Percentiles rank a stretch among this genome's conserved stretches.
Evolutionary conservation across 78 protist genomes (phyloP).

Genomic region (Dictyostelium brefeldianum): DNA sequence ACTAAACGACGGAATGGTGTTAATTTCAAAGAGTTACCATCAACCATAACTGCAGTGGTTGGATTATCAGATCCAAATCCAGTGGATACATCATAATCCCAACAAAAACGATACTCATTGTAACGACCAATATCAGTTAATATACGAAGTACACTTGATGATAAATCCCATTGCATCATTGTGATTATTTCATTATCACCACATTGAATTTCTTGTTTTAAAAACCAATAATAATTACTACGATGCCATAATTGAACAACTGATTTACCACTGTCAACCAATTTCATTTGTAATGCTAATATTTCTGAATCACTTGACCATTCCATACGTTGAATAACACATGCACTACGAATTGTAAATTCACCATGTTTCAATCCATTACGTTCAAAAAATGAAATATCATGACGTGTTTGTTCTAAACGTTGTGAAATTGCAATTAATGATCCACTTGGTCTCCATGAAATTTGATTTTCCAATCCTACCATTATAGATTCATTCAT

Average conservation of each 20-base stretch:
- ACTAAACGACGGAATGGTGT: conserved; percentile 76
- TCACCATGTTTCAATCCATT: conserved; percentile 87
- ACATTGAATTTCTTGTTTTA: conserved; percentile 59
- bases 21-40: conserved; percentile 66
- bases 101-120: conserved; percentile 31
- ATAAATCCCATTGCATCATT: conserved; percentile 29
- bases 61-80: conserved; percentile 28
- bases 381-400: conserved; percentile 80
- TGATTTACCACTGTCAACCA: conserved; percentile 14
- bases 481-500: conserved; percentile 26
- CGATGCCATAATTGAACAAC: conserved; percentile 72
- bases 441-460: conserved; percentile 74
- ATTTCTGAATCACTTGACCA: conserved; percentile 79
- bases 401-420: conserved; percentile 39
- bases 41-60: conserved; percentile 56
- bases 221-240: conserved; percentile 74
- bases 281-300: conserved; percentile 38
- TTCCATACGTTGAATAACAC: conserved; percentile 6
- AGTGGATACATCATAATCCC: conserved; percentile 57
- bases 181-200: neutral
- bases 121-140: conserved; percentile 15
- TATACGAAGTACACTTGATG: neutral
- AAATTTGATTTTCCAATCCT: conserved; percentile 53
- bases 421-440: conserved; percentile 48
- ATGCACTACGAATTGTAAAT: conserved; percentile 15